These are phyloP conservation scores for Fusarium subtropicale DNA, from an alignment of 2,329 filamentous ascomycete genomes.

Conservation along the genomic window DNA sequence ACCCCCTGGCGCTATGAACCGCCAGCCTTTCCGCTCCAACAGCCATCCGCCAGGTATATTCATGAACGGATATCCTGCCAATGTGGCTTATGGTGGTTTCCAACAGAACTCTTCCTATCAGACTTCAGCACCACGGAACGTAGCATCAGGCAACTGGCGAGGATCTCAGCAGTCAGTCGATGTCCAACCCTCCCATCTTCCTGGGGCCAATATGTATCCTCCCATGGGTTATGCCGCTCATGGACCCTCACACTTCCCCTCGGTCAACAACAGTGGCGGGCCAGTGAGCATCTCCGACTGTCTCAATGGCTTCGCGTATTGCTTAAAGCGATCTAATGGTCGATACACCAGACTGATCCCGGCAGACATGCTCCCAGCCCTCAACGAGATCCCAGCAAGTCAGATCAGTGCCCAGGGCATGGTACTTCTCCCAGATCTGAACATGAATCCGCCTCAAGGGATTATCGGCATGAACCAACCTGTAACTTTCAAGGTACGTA, in stretches of 20 bases:
- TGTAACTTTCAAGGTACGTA: slow-evolving; percentile 56
- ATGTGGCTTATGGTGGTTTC: slow-evolving; percentile 20
- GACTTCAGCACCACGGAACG: slow-evolving; percentile 37
- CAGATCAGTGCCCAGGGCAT: slow-evolving; percentile 57
- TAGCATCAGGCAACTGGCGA: slow-evolving; percentile 41
- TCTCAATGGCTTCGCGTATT: slow-evolving; percentile 37
- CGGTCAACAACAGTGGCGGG: background rate
- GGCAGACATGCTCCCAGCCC: slow-evolving; percentile 38
- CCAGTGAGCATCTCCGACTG: slow-evolving; percentile 38
- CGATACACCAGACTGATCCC: slow-evolving; percentile 37
- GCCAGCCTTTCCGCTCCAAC: background rate
- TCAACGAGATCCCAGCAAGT: slow-evolving; percentile 57
- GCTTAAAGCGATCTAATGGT: slow-evolving; percentile 31
- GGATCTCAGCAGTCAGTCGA: slow-evolving; percentile 16
- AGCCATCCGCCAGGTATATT: slow-evolving; percentile 7
- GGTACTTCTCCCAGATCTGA: slow-evolving; percentile 60
- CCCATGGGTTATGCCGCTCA: slow-evolving; percentile 6
- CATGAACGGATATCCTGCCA: slow-evolving; percentile 11
- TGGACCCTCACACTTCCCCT: background rate
- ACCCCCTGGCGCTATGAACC: background rate
- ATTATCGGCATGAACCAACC: slow-evolving; percentile 54
- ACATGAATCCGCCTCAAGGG: slow-evolving; percentile 53
- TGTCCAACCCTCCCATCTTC: background rate
- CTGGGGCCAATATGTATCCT: slow-evolving; percentile 29
- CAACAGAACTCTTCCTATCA: slow-evolving; percentile 27